Conservation (phyloP, 2,329 filamentous ascomycete species). For the Verticillium nonalfalfae region DNA sequence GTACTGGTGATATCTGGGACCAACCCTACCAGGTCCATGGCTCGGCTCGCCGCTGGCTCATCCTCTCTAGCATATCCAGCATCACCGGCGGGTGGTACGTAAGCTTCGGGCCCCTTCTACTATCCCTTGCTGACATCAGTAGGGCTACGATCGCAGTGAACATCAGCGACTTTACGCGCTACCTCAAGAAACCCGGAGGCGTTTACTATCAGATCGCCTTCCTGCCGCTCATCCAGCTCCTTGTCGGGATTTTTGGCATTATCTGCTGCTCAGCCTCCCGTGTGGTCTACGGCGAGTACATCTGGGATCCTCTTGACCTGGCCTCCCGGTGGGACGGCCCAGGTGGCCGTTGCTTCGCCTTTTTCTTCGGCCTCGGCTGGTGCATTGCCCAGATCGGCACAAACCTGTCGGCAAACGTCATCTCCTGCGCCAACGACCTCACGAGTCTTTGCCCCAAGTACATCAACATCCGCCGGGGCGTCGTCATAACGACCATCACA, state of each 20-base stretch:
- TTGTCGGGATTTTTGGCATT: conserved; percentile 42
- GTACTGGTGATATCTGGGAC: conserved; percentile 9
- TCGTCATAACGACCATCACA: conserved; percentile 45
- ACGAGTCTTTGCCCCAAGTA: conserved; percentile 44
- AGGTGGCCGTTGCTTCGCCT: conserved; percentile 32
- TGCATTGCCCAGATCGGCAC: conserved; percentile 48
- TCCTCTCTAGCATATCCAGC: background rate
- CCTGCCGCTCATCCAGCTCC: conserved; percentile 3
- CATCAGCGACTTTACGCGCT: conserved; percentile 12
- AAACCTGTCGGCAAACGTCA: conserved; percentile 51
- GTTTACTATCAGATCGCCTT: conserved; percentile 10
- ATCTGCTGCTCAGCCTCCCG: conserved; percentile 46
- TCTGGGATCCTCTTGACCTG: conserved; percentile 45
- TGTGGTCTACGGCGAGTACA: conserved; percentile 30
- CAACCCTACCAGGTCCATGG: conserved; percentile 4
- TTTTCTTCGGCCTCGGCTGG: conserved; percentile 46
- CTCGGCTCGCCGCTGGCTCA: background rate
- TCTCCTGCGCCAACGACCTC: conserved; percentile 49
- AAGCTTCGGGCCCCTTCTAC: too few relatives aligned
- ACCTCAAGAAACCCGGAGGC: conserved; percentile 10
- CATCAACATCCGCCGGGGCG: conserved; percentile 50
- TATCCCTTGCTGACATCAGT: background rate
- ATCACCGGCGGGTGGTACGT: conserved; percentile 4
- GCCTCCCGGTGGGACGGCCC: conserved; percentile 35
- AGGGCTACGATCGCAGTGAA: conserved; percentile 9